Percentiles rank a stretch among this genome's conserved stretches.
Conservation (phyloP, 23 red algal species). For the Gracilaria caudata region DNA sequence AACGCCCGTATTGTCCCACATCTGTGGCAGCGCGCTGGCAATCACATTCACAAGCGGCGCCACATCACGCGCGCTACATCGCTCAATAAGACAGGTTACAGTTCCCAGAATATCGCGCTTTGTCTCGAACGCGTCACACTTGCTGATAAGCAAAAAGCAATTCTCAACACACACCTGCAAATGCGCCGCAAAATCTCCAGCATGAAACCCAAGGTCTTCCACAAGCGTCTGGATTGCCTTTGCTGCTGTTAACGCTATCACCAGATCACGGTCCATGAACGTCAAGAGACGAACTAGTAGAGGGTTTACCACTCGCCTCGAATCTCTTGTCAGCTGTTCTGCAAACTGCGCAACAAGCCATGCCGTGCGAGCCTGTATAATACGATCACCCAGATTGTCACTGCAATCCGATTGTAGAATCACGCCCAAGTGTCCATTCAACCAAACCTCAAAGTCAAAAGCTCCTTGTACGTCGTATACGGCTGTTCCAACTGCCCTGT, state of each 20-base stretch:
- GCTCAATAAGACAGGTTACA: conserved; percentile 29
- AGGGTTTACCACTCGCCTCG: conserved; percentile 34
- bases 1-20: conserved; percentile 51
- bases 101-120: conserved; percentile 65
- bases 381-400: conserved; percentile 46
- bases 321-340: conserved; percentile 60
- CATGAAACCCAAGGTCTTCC: conserved; percentile 67
- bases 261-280: conserved; percentile 36
- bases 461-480: conserved; percentile 36
- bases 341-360: conserved; percentile 71
- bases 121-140: conserved; percentile 44
- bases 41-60: conserved; percentile 20
- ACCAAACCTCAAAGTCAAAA: conserved; percentile 61
- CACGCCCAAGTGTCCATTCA: conserved; percentile 32
- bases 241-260: conserved; percentile 61
- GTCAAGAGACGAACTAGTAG: conserved; percentile 37
- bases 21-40: conserved; percentile 23
- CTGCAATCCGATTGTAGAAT: conserved; percentile 39
- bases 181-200: conserved; percentile 47
- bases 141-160: conserved; percentile 33
- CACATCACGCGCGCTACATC: conserved; percentile 1
- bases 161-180: conserved; percentile 25
- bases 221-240: conserved; percentile 60
- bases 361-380: conserved; percentile 56
- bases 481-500: conserved; percentile 50